A percentile compares a stretch with the other conserved stretches of the same genome.
Conservation (phyloP, 2,329 filamentous ascomycete species). For the Botrytis medusae region DNA sequence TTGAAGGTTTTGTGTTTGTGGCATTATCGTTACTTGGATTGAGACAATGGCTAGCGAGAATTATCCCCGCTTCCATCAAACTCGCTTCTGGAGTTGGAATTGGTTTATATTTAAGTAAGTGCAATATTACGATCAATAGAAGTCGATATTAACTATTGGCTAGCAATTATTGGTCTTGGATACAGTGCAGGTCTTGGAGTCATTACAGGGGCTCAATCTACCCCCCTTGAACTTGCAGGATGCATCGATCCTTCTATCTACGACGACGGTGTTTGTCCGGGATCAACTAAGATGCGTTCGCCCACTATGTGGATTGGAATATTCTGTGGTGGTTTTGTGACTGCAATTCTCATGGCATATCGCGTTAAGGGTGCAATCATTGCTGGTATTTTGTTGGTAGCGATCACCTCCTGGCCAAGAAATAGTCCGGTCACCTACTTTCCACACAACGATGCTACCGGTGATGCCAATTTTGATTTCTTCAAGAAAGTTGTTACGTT, state of each 20-base stretch:
- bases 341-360: slow-evolving; percentile 79
- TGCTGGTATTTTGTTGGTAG: slow-evolving; percentile 77
- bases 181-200: slow-evolving; percentile 82
- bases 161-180: slow-evolving; percentile 68
- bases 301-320: slow-evolving; percentile 87
- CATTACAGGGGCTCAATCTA: slow-evolving; percentile 65
- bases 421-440: slow-evolving; percentile 78
- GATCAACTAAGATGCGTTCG: slow-evolving; percentile 70
- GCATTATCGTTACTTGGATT: slow-evolving; percentile 75
- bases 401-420: slow-evolving; percentile 85
- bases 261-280: slow-evolving; percentile 58
- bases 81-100: slow-evolving; percentile 84
- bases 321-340: slow-evolving; percentile 80
- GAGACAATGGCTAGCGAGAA: slow-evolving; percentile 86
- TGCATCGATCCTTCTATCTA: slow-evolving; percentile 26
- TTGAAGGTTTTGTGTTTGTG: slow-evolving; percentile 85
- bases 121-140: neutral
- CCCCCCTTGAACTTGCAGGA: slow-evolving; percentile 73
- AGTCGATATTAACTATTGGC: neutral
- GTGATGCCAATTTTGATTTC: slow-evolving; percentile 74
- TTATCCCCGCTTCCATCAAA: slow-evolving; percentile 82
- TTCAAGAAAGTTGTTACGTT: slow-evolving; percentile 87
- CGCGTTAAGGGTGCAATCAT: slow-evolving; percentile 86
- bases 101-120: slow-evolving; percentile 62
- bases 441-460: slow-evolving; percentile 69